A percentile compares a stretch with the other conserved stretches of the same genome.
phyloP scores from a whole-genome alignment of 2,329 filamentous ascomycete genomes.

The Colletotrichum sp. region DNA sequence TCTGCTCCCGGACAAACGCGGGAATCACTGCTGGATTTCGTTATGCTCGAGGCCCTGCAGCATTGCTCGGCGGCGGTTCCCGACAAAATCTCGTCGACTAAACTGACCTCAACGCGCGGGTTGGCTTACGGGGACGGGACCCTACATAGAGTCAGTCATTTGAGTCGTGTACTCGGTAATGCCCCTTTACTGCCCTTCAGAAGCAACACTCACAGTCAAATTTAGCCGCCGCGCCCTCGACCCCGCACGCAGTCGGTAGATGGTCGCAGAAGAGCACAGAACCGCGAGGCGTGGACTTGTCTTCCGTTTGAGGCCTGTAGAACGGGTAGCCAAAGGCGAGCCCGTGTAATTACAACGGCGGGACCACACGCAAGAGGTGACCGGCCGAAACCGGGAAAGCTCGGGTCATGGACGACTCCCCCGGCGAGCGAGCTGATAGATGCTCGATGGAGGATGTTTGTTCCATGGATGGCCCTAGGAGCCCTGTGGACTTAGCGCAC shows the following conservation, averaged over 20 bases:
- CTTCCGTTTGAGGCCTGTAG: background rate
- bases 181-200: background rate
- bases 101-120: background rate
- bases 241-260: background rate
- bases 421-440: background rate
- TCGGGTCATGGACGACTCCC: background rate
- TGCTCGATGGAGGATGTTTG: background rate
- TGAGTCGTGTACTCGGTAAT: background rate
- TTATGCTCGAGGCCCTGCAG: background rate
- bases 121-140: background rate
- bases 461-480: background rate
- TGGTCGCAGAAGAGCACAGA: background rate
- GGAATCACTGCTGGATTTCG: background rate
- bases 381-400: background rate
- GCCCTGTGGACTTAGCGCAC: no score
- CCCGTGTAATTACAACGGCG: background rate
- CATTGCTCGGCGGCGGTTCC: background rate
- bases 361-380: background rate
- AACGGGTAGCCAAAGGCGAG: background rate
- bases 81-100: background rate
- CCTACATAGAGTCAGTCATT: background rate
- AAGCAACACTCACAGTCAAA: background rate
- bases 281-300: background rate
- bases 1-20: background rate
- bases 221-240: background rate